Base-by-base conservation (phyloP, 2,329 filamentous ascomycete genomes). In the Cladosporium sp. region DNA sequence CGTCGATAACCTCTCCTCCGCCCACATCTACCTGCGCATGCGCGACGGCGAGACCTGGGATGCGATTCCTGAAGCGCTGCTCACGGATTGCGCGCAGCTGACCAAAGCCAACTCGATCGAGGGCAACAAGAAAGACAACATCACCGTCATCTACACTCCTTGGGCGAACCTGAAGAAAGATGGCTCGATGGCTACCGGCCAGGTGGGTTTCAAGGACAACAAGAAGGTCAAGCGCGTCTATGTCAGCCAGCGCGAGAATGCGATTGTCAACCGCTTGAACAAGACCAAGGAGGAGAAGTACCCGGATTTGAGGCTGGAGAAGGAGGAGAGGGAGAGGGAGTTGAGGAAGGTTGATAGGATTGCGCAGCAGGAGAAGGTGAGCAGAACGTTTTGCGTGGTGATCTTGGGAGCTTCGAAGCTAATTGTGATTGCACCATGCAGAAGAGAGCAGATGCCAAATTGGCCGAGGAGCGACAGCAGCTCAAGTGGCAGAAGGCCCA, bases 21-120 rank as follows among this genome's bases (percentile, higher is more conserved):
- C 94, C 2, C 94, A 99, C 76, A 91, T 99, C 68, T 99, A 99
- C 76, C 84, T 99, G 36, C 88, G 94, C 36, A 82, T 97, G 66
- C 81, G 80, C 15, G 87, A 93, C 43, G 88, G 86, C 59, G 85
- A 94, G 65, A 80, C 83, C 40, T 99, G 94, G 94, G 92, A 97
- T 52, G 76, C 81, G 43, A 90, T 99, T 60, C 86, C 90, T 0
- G 71, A 85, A 61, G 84, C 84, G 3, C 81, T 99, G 28, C 72
- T 99, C 60, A 84, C 82, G 65, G 94, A 99, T 75, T 91, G 94
- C 68, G 94, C 90, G n/a, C 94, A 99, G 75, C 81, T 99, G 68
- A 99, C 94, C 59, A 99, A 99, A 77, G 94, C 94, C 63, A 99
- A 99, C 77, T 97, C 92, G 59, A 99, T 99, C 68, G 94, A 99